phyloP scores from a whole-genome alignment of 805 yeast species.

The Wickerhamomyces kurtzmanii region DNA sequence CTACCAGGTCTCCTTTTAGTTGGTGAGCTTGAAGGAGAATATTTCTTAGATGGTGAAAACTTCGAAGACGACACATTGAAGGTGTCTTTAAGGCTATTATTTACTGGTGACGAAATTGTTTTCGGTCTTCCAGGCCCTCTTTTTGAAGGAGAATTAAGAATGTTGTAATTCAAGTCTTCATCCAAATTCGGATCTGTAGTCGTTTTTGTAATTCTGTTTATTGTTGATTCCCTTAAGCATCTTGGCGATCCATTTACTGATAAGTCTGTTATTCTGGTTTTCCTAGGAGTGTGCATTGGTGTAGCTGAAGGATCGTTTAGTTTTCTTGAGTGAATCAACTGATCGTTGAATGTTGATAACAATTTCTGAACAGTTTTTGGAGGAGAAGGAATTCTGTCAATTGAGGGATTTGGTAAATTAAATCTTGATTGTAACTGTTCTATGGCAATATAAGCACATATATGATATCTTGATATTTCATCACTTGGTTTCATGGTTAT shows the following conservation, averaged over 20 bases:
- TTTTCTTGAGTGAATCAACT: too few relatives aligned
- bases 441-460: slow-evolving; percentile 56
- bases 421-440: slow-evolving; percentile 34
- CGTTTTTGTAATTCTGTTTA: neutral
- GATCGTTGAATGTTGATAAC: slow-evolving; percentile 32
- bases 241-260: too few relatives aligned
- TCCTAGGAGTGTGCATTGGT: too few relatives aligned
- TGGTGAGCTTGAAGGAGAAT: slow-evolving; percentile 5
- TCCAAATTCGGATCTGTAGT: slow-evolving; percentile 6
- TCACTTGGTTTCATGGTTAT: slow-evolving; percentile 39
- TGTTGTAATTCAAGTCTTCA: slow-evolving; percentile 13
- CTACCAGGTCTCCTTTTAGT: slow-evolving; percentile 3
- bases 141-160: slow-evolving; percentile 19
- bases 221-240: neutral
- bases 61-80: neutral
- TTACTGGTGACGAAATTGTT: slow-evolving; percentile 2
- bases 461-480: slow-evolving; percentile 58
- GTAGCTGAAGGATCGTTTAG: too few relatives aligned
- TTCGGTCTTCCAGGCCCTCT: slow-evolving; percentile 1
- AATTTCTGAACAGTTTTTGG: slow-evolving; percentile 28
- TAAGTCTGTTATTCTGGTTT: too few relatives aligned
- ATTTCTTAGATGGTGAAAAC: slow-evolving; percentile 3
- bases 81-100: neutral
- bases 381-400: slow-evolving; percentile 50
- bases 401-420: slow-evolving; percentile 37